phyloP scores from a whole-genome alignment of 495 filamentous ascomycete species.

The Symbiotaphrina buchneri region DNA sequence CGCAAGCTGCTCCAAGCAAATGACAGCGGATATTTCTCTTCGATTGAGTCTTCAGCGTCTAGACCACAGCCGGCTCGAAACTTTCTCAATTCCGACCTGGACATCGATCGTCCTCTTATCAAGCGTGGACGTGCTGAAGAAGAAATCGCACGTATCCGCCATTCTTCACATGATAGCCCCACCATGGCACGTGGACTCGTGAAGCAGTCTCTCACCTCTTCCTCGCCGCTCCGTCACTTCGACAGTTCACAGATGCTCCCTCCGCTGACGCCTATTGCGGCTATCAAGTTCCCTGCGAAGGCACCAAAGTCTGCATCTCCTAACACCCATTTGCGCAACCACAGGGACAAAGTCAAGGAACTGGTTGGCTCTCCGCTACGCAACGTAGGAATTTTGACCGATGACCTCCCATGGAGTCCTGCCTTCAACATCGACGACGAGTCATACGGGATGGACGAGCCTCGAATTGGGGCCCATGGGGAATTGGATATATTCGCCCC shows the following conservation, averaged over 20 bases:
- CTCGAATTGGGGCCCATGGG: no score
- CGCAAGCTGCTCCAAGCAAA: slow-evolving; percentile 57
- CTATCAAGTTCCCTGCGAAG: slow-evolving; percentile 61
- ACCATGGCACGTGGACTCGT: slow-evolving; percentile 18
- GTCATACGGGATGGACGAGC: slow-evolving; percentile 23
- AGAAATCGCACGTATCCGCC: slow-evolving; percentile 83
- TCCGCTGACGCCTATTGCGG: slow-evolving; percentile 68
- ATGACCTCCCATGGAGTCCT: slow-evolving; percentile 42
- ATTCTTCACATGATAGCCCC: slow-evolving; percentile 84
- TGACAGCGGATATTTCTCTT: slow-evolving; percentile 95
- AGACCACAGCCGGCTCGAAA: slow-evolving; percentile 37
- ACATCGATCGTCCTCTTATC: slow-evolving; percentile 49
- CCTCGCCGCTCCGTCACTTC: slow-evolving; percentile 33
- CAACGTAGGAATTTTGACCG: slow-evolving; percentile 41
- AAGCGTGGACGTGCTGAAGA: slow-evolving; percentile 85
- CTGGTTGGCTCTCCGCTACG: slow-evolving; percentile 78
- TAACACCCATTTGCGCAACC: slow-evolving; percentile 82
- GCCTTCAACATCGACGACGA: slow-evolving; percentile 13
- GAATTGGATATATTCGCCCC: slow-evolving; percentile 61
- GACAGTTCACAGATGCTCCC: slow-evolving; percentile 42
- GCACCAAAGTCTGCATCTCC: slow-evolving; percentile 76
- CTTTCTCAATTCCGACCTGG: slow-evolving; percentile 45
- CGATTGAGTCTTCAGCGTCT: slow-evolving; percentile 81
- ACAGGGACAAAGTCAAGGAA: slow-evolving; percentile 66
- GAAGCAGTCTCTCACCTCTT: slow-evolving; percentile 21